These are phyloP conservation scores for Ogataea hybrid DNA, from an alignment of 1,139 yeast genomes.

Conservation along the genomic window DNA sequence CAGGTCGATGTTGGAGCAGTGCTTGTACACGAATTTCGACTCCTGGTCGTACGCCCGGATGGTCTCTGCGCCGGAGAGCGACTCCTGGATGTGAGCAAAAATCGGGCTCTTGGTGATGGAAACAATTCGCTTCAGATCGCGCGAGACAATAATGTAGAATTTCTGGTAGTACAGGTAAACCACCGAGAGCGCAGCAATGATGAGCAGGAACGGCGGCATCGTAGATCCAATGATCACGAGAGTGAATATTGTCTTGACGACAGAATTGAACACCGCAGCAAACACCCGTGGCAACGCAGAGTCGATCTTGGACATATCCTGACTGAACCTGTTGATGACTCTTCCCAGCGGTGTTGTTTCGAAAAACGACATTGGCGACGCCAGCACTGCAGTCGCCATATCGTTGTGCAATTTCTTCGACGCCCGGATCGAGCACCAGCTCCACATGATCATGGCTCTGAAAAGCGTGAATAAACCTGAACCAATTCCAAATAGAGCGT, in stretches of 20 bases:
- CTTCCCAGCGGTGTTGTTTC: constrained; percentile 84
- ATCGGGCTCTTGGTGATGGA: constrained; percentile 57
- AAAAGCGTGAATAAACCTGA: constrained; percentile 46
- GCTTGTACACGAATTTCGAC: constrained; percentile 45
- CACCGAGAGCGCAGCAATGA: constrained; percentile 41
- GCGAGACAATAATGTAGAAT: constrained; percentile 50
- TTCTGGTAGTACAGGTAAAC: constrained; percentile 52
- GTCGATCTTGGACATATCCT: constrained; percentile 67
- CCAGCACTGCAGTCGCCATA: constrained; percentile 61
- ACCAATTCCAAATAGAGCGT: constrained; percentile 56
- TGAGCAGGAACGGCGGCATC: constrained; percentile 49
- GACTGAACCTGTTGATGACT: constrained; percentile 63
- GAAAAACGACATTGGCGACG: constrained; percentile 75
- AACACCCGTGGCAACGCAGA: constrained; percentile 47
- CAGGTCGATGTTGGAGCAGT: constrained; percentile 42
- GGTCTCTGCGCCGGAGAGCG: constrained; percentile 58
- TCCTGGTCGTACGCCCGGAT: constrained; percentile 54
- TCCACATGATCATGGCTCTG: constrained; percentile 55
- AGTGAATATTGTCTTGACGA: constrained; percentile 46
- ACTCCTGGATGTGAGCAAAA: constrained; percentile 63
- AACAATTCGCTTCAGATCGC: constrained; percentile 55
- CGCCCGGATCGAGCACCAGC: constrained; percentile 61
- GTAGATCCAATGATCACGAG: constrained; percentile 48
- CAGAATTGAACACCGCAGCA: constrained; percentile 42
- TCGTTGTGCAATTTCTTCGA: constrained; percentile 57